Percentiles rank a stretch among this genome's conserved stretches.
Conservation (phyloP, 257 asterid genomes). For the Solanum chiquidenum region DNA sequence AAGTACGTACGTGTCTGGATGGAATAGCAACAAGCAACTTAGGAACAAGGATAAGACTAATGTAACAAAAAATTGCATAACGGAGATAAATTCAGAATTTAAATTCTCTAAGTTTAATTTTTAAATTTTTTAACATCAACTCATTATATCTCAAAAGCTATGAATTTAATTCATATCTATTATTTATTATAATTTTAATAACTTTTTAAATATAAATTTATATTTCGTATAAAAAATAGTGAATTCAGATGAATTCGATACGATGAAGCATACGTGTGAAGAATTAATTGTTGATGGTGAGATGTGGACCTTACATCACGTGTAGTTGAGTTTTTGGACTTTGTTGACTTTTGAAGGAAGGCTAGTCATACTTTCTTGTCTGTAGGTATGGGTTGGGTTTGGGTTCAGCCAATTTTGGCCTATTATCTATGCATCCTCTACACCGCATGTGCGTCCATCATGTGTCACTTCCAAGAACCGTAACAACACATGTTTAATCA, state of each 20-base stretch:
- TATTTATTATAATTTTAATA: too few relatives aligned
- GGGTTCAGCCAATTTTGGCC: not conserved
- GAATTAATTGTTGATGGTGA: constrained; percentile 16
- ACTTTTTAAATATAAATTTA: too few relatives aligned
- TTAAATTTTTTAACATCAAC: too few relatives aligned
- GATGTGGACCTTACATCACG: constrained; percentile 49
- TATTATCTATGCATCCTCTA: not conserved
- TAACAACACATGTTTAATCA: not conserved
- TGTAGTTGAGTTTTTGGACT: constrained; percentile 12
- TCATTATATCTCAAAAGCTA: too few relatives aligned
- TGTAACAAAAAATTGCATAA: not conserved
- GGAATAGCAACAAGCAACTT: not conserved
- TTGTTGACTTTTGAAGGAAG: not conserved
- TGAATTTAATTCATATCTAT: too few relatives aligned
- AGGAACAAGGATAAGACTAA: not conserved
- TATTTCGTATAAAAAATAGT: too few relatives aligned
- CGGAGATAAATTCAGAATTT: too few relatives aligned
- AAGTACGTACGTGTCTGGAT: not conserved
- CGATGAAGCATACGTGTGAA: constrained; percentile 13
- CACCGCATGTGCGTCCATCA: not conserved
- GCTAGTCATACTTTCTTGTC: not conserved
- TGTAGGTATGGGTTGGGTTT: not conserved
- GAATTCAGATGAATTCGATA: too few relatives aligned
- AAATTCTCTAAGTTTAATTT: too few relatives aligned
- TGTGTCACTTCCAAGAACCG: not conserved